Conservation (phyloP, 169 alveolate genomes). For the Plasmodium chabaudi region DNA sequence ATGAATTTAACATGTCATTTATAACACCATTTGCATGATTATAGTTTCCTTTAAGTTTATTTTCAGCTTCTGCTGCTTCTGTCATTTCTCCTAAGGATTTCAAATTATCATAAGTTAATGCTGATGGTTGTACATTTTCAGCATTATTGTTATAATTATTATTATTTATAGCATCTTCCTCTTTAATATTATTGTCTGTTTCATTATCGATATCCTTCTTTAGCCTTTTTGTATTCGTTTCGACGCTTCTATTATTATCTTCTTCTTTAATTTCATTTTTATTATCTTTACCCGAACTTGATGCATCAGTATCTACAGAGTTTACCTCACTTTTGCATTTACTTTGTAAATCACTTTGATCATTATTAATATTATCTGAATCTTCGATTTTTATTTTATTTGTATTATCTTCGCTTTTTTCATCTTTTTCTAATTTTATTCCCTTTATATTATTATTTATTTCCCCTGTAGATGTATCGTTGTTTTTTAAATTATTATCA, state of each 20-base stretch:
- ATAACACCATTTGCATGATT: neutral
- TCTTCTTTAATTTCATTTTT: slow-evolving; percentile 27
- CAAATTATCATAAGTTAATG: slow-evolving; percentile 65
- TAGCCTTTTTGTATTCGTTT: slow-evolving; percentile 40
- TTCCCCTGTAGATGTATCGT: slow-evolving; percentile 14
- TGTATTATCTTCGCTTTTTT: slow-evolving; percentile 35
- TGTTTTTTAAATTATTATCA: slow-evolving; percentile 63
- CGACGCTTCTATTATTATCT: slow-evolving; percentile 20
- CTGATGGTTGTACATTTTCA: slow-evolving; percentile 23
- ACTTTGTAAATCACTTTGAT: neutral
- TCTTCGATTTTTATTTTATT: slow-evolving; percentile 5
- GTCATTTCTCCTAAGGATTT: slow-evolving; percentile 24
- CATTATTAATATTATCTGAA: slow-evolving; percentile 24
- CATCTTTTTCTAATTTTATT: slow-evolving; percentile 12
- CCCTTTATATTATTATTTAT: slow-evolving; percentile 25
- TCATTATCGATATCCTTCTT: slow-evolving; percentile 56
- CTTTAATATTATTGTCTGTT: slow-evolving; percentile 13
- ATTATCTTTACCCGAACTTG: slow-evolving; percentile 9
- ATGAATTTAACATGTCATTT: slow-evolving; percentile 11
- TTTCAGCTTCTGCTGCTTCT: slow-evolving; percentile 27
- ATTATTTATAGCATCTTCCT: slow-evolving; percentile 7
- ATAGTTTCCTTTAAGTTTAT: neutral
- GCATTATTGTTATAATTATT: neutral
- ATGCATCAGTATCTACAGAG: neutral
- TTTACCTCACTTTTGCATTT: slow-evolving; percentile 7